phyloP scores from a whole-genome alignment of 73 alveolate species.

The Paraurostyla sp. region DNA sequence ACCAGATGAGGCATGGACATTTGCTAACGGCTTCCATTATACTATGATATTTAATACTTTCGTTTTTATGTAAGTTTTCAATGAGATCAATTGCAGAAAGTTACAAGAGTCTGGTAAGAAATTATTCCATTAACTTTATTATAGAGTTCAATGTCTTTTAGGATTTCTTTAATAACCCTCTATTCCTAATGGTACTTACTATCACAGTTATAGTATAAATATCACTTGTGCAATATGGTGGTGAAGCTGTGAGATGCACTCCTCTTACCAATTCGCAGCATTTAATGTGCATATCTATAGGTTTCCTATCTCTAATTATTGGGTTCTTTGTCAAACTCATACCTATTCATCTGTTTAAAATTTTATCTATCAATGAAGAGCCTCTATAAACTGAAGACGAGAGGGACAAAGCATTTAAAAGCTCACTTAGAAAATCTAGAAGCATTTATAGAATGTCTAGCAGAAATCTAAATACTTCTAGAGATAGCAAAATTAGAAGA shows the following conservation, averaged over 20 bases:
- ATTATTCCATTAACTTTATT: neutral
- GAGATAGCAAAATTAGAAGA: conserved; percentile 4
- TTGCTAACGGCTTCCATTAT: conserved; percentile 80
- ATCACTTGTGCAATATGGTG: conserved; percentile 87
- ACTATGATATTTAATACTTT: conserved; percentile 92
- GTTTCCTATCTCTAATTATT: conserved; percentile 33
- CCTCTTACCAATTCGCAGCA: conserved; percentile 81
- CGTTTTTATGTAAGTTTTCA: conserved; percentile 93
- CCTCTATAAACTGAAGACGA: conserved; percentile 28
- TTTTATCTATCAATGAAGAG: conserved; percentile 9
- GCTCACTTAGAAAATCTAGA: conserved; percentile 38
- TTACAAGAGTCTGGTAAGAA: conserved; percentile 72
- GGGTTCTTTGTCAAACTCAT: conserved; percentile 52
- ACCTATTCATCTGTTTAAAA: conserved; percentile 5
- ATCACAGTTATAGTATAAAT: conserved; percentile 83
- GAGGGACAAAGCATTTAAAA: neutral
- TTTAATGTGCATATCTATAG: conserved; percentile 78
- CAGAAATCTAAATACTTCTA: neutral
- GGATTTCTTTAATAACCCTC: conserved; percentile 59
- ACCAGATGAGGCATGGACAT: conserved; percentile 74
- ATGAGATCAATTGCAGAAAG: conserved; percentile 94
- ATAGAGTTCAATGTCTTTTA: conserved; percentile 62
- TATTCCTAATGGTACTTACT: conserved; percentile 74
- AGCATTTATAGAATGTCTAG: conserved; percentile 10
- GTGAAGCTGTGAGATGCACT: conserved; percentile 84